These are phyloP conservation scores for Pilatotrama ljubarskyi DNA, from an alignment of 768 basidiomycete genomes.

Conservation along the genomic window DNA sequence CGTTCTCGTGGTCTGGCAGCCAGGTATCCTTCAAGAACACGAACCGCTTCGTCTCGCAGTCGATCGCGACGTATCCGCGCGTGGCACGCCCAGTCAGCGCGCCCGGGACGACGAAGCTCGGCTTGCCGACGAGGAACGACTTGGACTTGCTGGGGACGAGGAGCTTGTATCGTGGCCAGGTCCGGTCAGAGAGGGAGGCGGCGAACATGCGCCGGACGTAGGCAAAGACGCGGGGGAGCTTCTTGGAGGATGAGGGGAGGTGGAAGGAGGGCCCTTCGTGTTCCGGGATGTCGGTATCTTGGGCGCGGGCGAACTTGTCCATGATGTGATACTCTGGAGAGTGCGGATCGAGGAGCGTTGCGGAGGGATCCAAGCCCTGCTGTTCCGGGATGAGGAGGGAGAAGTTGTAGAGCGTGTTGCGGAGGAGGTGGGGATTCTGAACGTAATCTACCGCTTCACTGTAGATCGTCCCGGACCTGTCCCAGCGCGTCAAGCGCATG, in stretches of 20 bases:
- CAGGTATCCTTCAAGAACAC: constrained; percentile 13
- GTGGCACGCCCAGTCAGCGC: neutral
- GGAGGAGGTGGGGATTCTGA: neutral
- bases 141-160: neutral
- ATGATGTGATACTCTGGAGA: neutral
- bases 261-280: neutral
- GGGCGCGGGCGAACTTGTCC: neutral
- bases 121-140: constrained; percentile 3
- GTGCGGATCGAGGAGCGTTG: neutral
- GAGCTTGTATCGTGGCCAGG: neutral
- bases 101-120: neutral
- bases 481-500: constrained; percentile 8
- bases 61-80: constrained; percentile 12
- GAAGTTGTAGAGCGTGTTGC: neutral
- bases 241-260: neutral
- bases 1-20: neutral
- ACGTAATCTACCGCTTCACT: constrained; percentile 2
- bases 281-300: neutral
- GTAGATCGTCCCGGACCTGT: constrained; percentile 5
- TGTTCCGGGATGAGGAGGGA: neutral
- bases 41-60: neutral
- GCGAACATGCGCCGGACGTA: constrained; percentile 2
- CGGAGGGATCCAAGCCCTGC: constrained; percentile 1
- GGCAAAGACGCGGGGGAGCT: neutral
- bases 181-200: neutral